Percentiles rank a stretch among this genome's conserved stretches.
phyloP scores from a whole-genome alignment of 2,329 filamentous ascomycete species.

The Penicillium sclerotiorum region DNA sequence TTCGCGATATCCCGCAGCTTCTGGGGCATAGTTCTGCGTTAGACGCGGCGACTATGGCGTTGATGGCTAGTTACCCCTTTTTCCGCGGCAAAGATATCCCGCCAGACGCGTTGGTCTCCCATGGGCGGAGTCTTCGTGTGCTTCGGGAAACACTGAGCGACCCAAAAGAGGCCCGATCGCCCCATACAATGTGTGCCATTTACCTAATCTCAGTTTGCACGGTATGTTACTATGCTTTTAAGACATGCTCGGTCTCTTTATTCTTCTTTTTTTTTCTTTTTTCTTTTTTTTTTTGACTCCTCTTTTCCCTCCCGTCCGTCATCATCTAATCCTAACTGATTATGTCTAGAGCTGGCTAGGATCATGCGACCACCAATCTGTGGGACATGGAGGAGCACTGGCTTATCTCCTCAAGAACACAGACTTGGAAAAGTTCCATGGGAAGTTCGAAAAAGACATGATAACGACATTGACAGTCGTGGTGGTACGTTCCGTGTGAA shows the following conservation, averaged over 20 bases:
- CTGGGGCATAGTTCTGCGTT: constrained; percentile 26
- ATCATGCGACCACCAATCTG: constrained; percentile 16
- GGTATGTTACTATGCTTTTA: constrained; percentile 12
- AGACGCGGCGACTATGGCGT: constrained; percentile 25
- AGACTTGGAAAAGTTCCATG: constrained; percentile 14
- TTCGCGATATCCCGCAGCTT: constrained; percentile 24
- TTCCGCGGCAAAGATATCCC: constrained; percentile 19
- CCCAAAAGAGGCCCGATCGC: constrained; percentile 20
- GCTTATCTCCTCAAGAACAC: constrained; percentile 22
- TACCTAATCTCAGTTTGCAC: constrained; percentile 34
- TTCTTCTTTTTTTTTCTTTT: too few relatives aligned
- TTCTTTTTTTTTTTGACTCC: too few relatives aligned
- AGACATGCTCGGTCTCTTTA: too few relatives aligned
- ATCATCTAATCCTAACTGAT: too few relatives aligned
- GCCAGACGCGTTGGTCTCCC: constrained; percentile 15
- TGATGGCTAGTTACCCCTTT: constrained; percentile 21
- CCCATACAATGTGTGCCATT: constrained; percentile 33
- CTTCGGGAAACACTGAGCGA: constrained; percentile 30
- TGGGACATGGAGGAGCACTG: constrained; percentile 24
- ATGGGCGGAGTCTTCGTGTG: constrained; percentile 24
- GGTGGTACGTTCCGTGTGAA: constrained; percentile 21
- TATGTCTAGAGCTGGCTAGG: constrained; percentile 27
- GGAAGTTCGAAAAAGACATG: constrained; percentile 23
- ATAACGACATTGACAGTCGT: constrained; percentile 24
- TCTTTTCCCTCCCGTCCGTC: too few relatives aligned